phyloP scores from a whole-genome alignment of 306 rosid species.

The Myrica gale region DNA sequence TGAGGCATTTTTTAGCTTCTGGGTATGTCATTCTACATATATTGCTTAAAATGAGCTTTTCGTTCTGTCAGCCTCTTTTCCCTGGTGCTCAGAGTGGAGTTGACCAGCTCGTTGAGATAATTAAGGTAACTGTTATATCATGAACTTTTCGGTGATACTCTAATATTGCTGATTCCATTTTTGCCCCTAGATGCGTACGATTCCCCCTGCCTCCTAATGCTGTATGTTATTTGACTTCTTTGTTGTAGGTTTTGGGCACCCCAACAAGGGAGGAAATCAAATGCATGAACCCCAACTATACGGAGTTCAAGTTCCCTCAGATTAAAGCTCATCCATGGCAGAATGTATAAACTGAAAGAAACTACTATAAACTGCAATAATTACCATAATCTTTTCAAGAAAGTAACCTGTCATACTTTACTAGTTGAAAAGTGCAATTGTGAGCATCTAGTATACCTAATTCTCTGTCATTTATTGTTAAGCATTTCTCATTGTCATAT shows the following conservation, averaged over 20 bases:
- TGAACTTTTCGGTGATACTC: conserved; percentile 15
- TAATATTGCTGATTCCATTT: neutral
- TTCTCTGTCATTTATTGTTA: too few species aligned
- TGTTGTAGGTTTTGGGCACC: conserved; percentile 81
- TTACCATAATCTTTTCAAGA: too few species aligned
- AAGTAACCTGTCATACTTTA: too few species aligned
- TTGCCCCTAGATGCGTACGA: neutral
- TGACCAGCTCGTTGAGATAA: conserved; percentile 97
- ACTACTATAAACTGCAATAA: too few species aligned
- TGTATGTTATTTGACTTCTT: conserved; percentile 10
- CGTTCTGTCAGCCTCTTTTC: conserved; percentile 68
- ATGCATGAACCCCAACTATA: conserved; percentile 98
- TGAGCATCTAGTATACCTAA: too few species aligned
- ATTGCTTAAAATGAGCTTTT: conserved; percentile 10
- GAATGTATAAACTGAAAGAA: too few species aligned
- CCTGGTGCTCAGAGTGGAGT: conserved; percentile 99
- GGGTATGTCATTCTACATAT: conserved; percentile 9
- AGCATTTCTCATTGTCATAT: too few species aligned
- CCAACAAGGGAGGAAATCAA: conserved; percentile 98
- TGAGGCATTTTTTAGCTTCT: conserved; percentile 9
- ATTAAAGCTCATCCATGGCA: conserved; percentile 99
- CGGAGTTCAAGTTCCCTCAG: conserved; percentile 97
- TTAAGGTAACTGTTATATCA: conserved; percentile 58
- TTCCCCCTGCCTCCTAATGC: too few species aligned
- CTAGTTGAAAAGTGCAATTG: too few species aligned